Evolutionary conservation across 495 filamentous ascomycete genomes (phyloP).

Genomic region (Lophiotrema nucula): DNA sequence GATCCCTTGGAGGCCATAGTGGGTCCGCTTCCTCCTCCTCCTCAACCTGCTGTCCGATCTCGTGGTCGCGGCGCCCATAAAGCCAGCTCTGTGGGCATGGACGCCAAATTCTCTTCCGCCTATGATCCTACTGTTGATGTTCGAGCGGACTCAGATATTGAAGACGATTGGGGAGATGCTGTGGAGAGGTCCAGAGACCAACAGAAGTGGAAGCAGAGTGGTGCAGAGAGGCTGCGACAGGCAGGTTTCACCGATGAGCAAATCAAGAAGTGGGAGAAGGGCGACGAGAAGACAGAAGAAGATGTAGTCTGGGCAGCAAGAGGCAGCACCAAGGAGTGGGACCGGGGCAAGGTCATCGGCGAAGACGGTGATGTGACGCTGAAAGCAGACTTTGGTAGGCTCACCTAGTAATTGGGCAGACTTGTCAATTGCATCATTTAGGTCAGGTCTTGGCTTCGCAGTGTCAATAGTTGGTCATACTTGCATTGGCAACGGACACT

Average conservation of each 20-base stretch:
- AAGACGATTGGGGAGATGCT: slow-evolving; percentile 79
- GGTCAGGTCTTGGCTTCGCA: no score
- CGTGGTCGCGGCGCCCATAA: slow-evolving; percentile 75
- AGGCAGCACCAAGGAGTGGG: slow-evolving; percentile 87
- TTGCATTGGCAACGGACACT: no score
- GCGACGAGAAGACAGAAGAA: slow-evolving; percentile 57
- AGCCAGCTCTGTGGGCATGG: slow-evolving; percentile 60
- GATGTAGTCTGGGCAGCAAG: slow-evolving; percentile 77
- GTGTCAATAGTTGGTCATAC: no score
- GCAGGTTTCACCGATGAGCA: slow-evolving; percentile 79
- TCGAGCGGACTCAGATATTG: slow-evolving; percentile 50
- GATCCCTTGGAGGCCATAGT: slow-evolving; percentile 78
- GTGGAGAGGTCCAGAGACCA: slow-evolving; percentile 80
- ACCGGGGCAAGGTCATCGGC: slow-evolving; percentile 76
- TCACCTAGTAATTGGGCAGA: no score
- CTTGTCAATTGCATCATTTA: no score
- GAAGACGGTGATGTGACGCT: slow-evolving; percentile 59
- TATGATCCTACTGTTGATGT: slow-evolving; percentile 79
- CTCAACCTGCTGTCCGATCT: slow-evolving; percentile 50
- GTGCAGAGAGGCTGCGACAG: slow-evolving; percentile 71
- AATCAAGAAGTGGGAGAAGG: slow-evolving; percentile 75
- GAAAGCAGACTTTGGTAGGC: slow-evolving; percentile 43
- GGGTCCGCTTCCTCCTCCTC: slow-evolving; percentile 68
- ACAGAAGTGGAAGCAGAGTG: slow-evolving; percentile 73
- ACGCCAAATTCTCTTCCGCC: slow-evolving; percentile 69